Base-by-base conservation (phyloP, 2,329 filamentous ascomycete species). In the Coleophoma cylindrospora region DNA sequence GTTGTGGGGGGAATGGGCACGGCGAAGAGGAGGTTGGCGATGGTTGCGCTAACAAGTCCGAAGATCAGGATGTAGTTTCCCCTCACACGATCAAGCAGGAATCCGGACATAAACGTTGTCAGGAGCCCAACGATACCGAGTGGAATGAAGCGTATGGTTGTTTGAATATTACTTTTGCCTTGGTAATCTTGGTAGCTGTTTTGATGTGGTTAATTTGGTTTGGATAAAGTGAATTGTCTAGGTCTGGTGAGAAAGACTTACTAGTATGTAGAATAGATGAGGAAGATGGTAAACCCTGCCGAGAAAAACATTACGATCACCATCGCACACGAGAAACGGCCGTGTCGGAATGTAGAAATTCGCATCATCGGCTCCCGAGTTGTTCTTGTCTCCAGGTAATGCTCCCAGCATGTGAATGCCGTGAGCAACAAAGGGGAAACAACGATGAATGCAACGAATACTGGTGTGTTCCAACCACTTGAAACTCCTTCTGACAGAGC, bases 401-500 rank as follows among this genome's bases (percentile, higher is more conserved):
- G 69, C 61, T 87, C 83, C 53, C 48, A 50, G 17, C 21, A 44
- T 17, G 47, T 17, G n/a, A 55, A 55, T 5, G 36, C n/a, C 8
- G 19, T 21, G 11, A 55, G 82, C 34, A 76, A 74, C 57, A 87
- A 86, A 2, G 70, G 64, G 3, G 65, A 69, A 3, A 87, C 68
- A 13, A 86, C 68, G 5, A 83, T 53, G 10, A 85, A 14, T 0
- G 83, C 76, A 4, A 83, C 66, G 3, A 80, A 77, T 77, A 81
- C 87, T 0, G 83, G 74, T 0, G 76, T 80, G 8, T 67, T 64
- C 85, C 85, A 89, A 5, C 85, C 84, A 2, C 83, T 79, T 0
- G 85, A 79, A 55, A 86, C 87, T 17, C 84, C 85, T 61, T 88
- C 79, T 0, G 84, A 86, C 27, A 89, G 69, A 0, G 83, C 80